Evolutionary conservation across 495 filamentous ascomycete genomes (phyloP).

Genomic region (Aspergillus homomorphus): DNA sequence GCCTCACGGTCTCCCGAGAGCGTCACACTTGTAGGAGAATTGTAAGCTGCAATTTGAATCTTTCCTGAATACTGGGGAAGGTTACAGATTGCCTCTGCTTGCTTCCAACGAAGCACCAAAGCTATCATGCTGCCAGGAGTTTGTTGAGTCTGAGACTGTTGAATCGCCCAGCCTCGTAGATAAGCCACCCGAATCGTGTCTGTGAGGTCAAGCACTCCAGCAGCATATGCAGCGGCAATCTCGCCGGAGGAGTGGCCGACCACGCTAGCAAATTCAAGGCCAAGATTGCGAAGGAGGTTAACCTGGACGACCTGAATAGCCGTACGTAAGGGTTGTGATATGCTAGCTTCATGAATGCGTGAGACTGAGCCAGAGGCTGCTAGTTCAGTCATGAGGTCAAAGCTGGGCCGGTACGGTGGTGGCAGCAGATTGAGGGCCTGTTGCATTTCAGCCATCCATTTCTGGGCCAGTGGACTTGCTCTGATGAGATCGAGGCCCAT

Average conservation of each 20-base stretch:
- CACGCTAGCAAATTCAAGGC: constrained; percentile 15
- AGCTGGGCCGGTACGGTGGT: not conserved
- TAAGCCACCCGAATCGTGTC: constrained; percentile 23
- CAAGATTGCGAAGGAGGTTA: constrained; percentile 12
- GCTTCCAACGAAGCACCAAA: not conserved
- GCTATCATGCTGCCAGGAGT: constrained; percentile 42
- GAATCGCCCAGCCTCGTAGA: constrained; percentile 22
- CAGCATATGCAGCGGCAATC: constrained; percentile 24
- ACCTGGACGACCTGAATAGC: constrained; percentile 24
- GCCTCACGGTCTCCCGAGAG: constrained; percentile 38
- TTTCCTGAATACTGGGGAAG: too few species aligned
- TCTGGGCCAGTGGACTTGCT: not conserved
- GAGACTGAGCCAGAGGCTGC: constrained; percentile 1
- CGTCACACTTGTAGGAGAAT: constrained; percentile 52
- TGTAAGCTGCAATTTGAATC: constrained; percentile 24
- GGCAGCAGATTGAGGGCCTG: not conserved
- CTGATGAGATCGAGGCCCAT: constrained; percentile 28
- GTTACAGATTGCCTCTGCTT: not conserved
- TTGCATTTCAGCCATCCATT: not conserved
- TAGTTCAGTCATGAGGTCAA: not conserved
- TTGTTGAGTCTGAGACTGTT: not conserved
- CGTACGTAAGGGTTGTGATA: constrained; percentile 18
- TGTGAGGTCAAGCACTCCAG: constrained; percentile 14
- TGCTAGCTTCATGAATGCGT: constrained; percentile 12
- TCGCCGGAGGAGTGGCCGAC: constrained; percentile 26